Evolutionary conservation across 805 yeast species (phyloP), one percentile per base, ranked within the genome.

Genomic region (Yarrowia hollandica): DNA sequence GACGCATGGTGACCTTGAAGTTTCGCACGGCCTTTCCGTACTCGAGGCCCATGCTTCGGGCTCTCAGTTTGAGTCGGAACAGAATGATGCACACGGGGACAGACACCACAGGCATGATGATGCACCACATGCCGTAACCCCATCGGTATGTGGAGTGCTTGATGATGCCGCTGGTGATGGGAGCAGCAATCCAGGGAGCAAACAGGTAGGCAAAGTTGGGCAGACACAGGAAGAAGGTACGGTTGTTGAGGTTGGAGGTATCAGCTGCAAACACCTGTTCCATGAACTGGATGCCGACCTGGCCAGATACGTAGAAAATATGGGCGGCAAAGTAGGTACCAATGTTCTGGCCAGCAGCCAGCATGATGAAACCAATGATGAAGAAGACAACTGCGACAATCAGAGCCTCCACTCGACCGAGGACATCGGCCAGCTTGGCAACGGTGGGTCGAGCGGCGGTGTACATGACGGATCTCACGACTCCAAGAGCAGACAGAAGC

Each of bases 51-150:
- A 41, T 41, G n/a, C 21, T 18, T 26, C 48, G n/a, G 22, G 48
- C 48, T 18, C 23, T 41, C 30, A 41, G 10, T 22, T 41, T 41
- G 33, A 41, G 48, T 12, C 48, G 16, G 7, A 41, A 18, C n/a
- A 41, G 82, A 61, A 73, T 74, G 61, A 74, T 75, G 22, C 69
- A 61, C 19, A 84, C 87, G 48, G 86, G 72, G 1, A 91, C 89
- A 5, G 79, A 92, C 64, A 88, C 54, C 28, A 72, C 72, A 1
- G 82, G 81, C 48, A 41, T 41, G 63, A 74, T 69, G 23, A 79
- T 72, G 31, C 79, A 74, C 70, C 79, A 79, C 68, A 78, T 72
- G 57, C 81, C 81, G 64, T 74, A 78, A 25, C 81, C 48, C 48
- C 48, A 41, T 26, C 48, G 33, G 21, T 41, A 41, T 5, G 48